A percentile compares a stretch with the other conserved stretches of the same genome.
These are phyloP conservation scores for Phytophthora foliorum DNA, from an alignment of 352 stramenopile genomes.

Conservation along the genomic window DNA sequence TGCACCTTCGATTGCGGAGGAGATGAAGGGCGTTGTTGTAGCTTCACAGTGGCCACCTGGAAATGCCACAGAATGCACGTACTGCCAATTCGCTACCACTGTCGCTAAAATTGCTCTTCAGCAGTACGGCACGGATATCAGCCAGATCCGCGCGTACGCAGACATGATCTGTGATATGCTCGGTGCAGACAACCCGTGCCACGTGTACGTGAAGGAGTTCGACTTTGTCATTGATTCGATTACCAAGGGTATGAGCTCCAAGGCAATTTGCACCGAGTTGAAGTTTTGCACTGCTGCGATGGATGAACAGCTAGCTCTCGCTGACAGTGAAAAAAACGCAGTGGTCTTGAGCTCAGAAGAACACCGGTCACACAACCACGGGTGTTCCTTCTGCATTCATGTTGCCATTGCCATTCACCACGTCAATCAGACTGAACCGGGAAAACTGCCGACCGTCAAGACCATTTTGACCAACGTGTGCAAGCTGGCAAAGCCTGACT, in stretches of 20 bases:
- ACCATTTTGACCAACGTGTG: slow-evolving; percentile 56
- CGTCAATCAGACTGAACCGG: slow-evolving; percentile 47
- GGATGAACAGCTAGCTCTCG: slow-evolving; percentile 11
- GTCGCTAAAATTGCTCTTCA: slow-evolving; percentile 68
- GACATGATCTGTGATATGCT: slow-evolving; percentile 85
- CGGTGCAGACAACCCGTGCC: slow-evolving; percentile 65
- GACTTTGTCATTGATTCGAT: slow-evolving; percentile 73
- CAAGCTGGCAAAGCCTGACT: slow-evolving; percentile 47
- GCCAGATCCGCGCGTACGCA: slow-evolving; percentile 65
- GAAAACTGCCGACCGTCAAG: slow-evolving; percentile 58
- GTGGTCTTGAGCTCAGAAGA: slow-evolving; percentile 16
- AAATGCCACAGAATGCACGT: slow-evolving; percentile 62
- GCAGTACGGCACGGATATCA: slow-evolving; percentile 63
- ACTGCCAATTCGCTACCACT: slow-evolving; percentile 72
- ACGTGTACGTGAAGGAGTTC: slow-evolving; percentile 76
- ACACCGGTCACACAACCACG: slow-evolving; percentile 22
- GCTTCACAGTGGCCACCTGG: slow-evolving; percentile 37
- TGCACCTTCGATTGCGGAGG: slow-evolving; percentile 26
- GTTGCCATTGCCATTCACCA: slow-evolving; percentile 48
- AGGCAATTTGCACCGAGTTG: slow-evolving; percentile 64
- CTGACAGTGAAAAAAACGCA: slow-evolving; percentile 21
- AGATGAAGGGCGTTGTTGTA: slow-evolving; percentile 45
- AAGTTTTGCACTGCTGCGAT: slow-evolving; percentile 60
- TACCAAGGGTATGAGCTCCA: slow-evolving; percentile 70
- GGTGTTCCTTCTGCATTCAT: slow-evolving; percentile 54